Conservation (phyloP, 164 flowering plant genomes). For the Piper betle region DNA sequence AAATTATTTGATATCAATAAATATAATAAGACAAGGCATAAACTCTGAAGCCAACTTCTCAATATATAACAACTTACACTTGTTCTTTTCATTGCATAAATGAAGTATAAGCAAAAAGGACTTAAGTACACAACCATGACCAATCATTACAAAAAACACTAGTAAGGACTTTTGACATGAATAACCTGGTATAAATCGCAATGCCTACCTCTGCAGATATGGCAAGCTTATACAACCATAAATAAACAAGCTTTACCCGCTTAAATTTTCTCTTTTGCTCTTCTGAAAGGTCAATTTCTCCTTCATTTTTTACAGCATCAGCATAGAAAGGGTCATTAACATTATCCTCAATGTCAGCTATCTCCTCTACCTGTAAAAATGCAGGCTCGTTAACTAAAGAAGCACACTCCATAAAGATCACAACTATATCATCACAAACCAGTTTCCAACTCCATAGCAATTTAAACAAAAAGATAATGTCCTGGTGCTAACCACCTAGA, state of each 20-base stretch:
- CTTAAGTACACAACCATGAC: not conserved
- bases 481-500: too few relatives aligned
- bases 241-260: slow-evolving; percentile 33
- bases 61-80: not conserved
- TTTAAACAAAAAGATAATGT: too few relatives aligned
- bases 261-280: slow-evolving; percentile 67
- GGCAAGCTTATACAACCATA: not conserved
- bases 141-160: too few relatives aligned
- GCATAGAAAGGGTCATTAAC: slow-evolving; percentile 67
- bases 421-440: not conserved
- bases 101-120: not conserved
- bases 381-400: not conserved
- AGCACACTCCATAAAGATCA: too few relatives aligned
- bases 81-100: not conserved
- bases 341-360: slow-evolving; percentile 64
- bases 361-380: slow-evolving; percentile 79
- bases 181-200: not conserved
- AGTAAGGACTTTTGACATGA: too few relatives aligned
- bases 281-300: slow-evolving; percentile 66
- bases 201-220: not conserved
- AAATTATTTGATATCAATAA: not conserved
- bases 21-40: not conserved
- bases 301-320: slow-evolving; percentile 78
- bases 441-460: not conserved
- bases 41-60: not conserved